phyloP scores from a whole-genome alignment of 352 stramenopile species.

The Globisporangium echinulatum region DNA sequence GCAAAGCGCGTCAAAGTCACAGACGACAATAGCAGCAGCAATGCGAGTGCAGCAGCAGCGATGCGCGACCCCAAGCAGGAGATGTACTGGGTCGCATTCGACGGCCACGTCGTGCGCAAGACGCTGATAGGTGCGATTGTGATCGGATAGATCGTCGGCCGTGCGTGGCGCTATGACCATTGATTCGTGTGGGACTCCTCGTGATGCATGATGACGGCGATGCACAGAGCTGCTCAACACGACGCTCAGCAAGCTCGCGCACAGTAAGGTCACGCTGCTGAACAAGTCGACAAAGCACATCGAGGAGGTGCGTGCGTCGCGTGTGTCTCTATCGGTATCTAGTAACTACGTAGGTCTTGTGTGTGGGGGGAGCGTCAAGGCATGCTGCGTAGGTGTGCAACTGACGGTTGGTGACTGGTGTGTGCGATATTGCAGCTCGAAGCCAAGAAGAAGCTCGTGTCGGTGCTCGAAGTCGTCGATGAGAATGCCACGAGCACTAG shows the following conservation, averaged over 20 bases:
- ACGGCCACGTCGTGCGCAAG: constrained; percentile 55
- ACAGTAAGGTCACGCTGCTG: constrained; percentile 21
- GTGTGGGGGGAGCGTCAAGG: neutral
- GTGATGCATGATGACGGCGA: too few relatives aligned
- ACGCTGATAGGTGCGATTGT: constrained; percentile 54
- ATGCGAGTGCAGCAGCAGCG: constrained; percentile 2
- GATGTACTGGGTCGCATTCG: constrained; percentile 65
- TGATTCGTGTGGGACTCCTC: too few relatives aligned
- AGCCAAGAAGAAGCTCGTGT: constrained; percentile 11
- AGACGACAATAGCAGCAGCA: constrained; percentile 11
- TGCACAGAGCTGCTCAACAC: constrained; percentile 34
- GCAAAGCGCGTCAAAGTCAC: constrained; percentile 51
- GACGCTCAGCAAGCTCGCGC: constrained; percentile 29
- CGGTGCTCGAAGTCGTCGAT: constrained; percentile 7
- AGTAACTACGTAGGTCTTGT: neutral
- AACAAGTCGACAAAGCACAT: constrained; percentile 21
- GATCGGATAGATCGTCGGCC: too few relatives aligned
- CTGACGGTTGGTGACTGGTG: too few relatives aligned
- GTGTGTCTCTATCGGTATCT: too few relatives aligned
- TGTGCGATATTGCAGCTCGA: constrained; percentile 1
- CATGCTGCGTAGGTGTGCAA: too few relatives aligned
- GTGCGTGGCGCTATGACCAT: too few relatives aligned
- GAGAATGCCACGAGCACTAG: neutral
- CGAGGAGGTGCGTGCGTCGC: constrained; percentile 10
- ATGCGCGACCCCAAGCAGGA: constrained; percentile 22